These are phyloP conservation scores for Blastobotrys capitulatus DNA, from an alignment of 1,139 yeast genomes.

Conservation along the genomic window DNA sequence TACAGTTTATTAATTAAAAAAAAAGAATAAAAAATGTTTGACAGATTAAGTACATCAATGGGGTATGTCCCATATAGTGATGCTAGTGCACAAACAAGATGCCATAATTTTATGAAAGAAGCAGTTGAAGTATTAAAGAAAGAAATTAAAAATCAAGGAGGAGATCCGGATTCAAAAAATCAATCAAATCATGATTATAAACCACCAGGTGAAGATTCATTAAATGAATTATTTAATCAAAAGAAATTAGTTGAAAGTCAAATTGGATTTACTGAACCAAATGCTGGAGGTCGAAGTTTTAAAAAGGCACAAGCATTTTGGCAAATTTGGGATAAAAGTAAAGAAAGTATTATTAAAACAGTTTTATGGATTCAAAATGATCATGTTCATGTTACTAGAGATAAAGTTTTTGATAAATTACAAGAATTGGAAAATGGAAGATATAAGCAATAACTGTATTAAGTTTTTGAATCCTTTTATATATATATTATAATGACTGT, in stretches of 20 bases:
- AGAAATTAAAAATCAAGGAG: slow-evolving; percentile 4
- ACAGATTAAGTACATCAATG: slow-evolving; percentile 3
- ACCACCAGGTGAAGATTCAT: slow-evolving; percentile 17
- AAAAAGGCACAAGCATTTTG: slow-evolving; percentile 29
- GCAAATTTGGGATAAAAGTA: slow-evolving; percentile 32
- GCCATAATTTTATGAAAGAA: slow-evolving; percentile 25
- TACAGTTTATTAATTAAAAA: no score
- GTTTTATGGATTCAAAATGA: slow-evolving; percentile 16
- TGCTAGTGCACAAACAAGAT: slow-evolving; percentile 29
- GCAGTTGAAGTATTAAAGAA: slow-evolving; percentile 19
- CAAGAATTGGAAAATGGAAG: slow-evolving; percentile 30
- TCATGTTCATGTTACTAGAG: slow-evolving; percentile 18
- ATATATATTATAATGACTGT: neutral
- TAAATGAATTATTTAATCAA: slow-evolving; percentile 18
- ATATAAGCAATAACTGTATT: slow-evolving; percentile 10
- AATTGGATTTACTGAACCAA: slow-evolving; percentile 15
- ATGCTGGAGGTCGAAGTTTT: slow-evolving; percentile 20
- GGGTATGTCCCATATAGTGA: slow-evolving; percentile 19
- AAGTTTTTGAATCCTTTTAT: no score
- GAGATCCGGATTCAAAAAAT: neutral
- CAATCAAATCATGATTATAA: neutral
- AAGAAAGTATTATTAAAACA: slow-evolving; percentile 22
- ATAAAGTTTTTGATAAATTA: slow-evolving; percentile 20
- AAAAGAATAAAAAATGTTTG: neutral
- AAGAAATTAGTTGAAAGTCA: slow-evolving; percentile 17